phyloP scores from a whole-genome alignment of 257 asterid species.

The Handroanthus guayacan region DNA sequence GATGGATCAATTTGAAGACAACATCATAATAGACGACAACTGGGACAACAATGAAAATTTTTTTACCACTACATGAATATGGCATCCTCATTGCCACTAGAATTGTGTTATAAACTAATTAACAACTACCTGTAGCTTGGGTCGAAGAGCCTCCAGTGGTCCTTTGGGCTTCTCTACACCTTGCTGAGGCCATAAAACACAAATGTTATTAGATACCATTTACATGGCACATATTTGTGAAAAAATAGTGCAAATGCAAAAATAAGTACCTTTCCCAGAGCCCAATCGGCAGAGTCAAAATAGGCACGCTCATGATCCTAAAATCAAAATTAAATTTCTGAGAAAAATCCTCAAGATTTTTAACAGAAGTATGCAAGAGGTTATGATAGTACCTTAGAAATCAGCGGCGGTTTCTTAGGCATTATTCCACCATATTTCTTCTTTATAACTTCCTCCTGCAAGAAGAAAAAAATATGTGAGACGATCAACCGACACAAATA shows the following conservation, averaged over 20 bases:
- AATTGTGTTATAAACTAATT: background rate
- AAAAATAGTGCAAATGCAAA: conserved; percentile 22
- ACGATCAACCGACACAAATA: conserved; percentile 17
- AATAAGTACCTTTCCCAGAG: conserved; percentile 86
- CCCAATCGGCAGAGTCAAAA: conserved; percentile 99
- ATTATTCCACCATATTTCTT: conserved; percentile 93
- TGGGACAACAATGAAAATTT: background rate
- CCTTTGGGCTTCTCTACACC: conserved; percentile 98
- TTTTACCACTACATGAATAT: background rate
- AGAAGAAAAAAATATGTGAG: background rate
- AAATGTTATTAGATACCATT: conserved; percentile 12
- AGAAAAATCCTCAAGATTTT: conserved; percentile 12
- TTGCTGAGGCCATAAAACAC: conserved; percentile 65
- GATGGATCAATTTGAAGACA: background rate
- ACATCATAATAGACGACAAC: background rate
- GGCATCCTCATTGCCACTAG: conserved; percentile 7
- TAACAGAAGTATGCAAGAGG: conserved; percentile 11
- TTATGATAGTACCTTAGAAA: conserved; percentile 75
- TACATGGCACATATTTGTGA: conserved; percentile 10
- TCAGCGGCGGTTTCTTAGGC: conserved; percentile 94
- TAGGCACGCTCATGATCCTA: conserved; percentile 99
- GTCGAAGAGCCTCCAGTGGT: conserved; percentile 99
- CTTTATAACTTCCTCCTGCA: conserved; percentile 81
- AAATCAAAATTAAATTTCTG: conserved; percentile 17
- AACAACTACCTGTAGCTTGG: conserved; percentile 87